Percentiles rank a stretch among this genome's conserved stretches.
These are phyloP conservation scores for Aspergillus coremiiformis DNA, from an alignment of 495 filamentous ascomycete genomes.

Conservation along the genomic window DNA sequence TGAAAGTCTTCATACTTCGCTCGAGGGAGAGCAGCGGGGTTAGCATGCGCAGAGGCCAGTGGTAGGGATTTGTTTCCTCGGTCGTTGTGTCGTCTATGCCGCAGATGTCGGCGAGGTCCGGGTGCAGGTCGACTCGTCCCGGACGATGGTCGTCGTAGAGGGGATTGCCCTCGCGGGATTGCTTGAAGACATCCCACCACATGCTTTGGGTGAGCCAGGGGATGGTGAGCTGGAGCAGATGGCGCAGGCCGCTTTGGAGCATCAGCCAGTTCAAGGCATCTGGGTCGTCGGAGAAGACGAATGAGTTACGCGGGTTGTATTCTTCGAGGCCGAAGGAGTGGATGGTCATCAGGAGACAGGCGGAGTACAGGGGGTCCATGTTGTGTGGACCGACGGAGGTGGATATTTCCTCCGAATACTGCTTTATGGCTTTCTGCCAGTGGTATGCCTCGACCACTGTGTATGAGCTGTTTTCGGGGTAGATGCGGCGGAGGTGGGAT, in stretches of 20 bases:
- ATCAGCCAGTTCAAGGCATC: conserved; percentile 35
- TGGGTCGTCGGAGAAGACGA: conserved; percentile 33
- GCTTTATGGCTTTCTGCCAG: conserved; percentile 35
- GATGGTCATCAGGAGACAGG: conserved; percentile 35
- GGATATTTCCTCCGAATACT: conserved; percentile 29
- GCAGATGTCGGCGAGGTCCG: conserved; percentile 33
- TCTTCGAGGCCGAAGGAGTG: conserved; percentile 32
- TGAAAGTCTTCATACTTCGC: conserved; percentile 10
- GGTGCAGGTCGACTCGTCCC: conserved; percentile 30
- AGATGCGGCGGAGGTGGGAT: conserved; percentile 31
- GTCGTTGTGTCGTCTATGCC: conserved; percentile 31
- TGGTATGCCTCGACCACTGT: conserved; percentile 36
- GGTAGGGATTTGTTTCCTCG: conserved; percentile 32
- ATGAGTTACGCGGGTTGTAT: conserved; percentile 33
- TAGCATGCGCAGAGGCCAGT: conserved; percentile 33
- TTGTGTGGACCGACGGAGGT: conserved; percentile 26
- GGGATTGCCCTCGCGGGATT: conserved; percentile 16
- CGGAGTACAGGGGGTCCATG: conserved; percentile 38
- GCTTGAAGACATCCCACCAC: conserved; percentile 30
- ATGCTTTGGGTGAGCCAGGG: conserved; percentile 34
- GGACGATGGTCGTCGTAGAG: conserved; percentile 25
- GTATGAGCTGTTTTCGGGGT: conserved; percentile 22
- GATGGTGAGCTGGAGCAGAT: conserved; percentile 25
- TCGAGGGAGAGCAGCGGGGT: conserved; percentile 23
- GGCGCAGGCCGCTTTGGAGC: conserved; percentile 35